Conservation (phyloP, 2,329 filamentous ascomycete genomes). For the Paracoccidioides lutzii region DNA sequence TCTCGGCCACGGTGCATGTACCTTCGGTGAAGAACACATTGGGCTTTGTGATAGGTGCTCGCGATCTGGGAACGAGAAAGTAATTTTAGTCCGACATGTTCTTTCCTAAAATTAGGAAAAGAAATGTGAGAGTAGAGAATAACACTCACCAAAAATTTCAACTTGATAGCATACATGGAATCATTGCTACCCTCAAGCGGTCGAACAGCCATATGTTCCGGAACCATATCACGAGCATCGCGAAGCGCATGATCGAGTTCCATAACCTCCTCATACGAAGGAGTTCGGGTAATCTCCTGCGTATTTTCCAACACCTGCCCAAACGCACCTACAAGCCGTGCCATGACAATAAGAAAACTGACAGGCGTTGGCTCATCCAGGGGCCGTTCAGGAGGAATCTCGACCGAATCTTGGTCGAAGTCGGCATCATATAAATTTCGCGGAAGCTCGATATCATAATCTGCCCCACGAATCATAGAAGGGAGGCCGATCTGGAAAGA, state of each 20-base stretch:
- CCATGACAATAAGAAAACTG: slow-evolving; percentile 38
- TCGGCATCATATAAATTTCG: slow-evolving; percentile 54
- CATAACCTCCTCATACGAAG: slow-evolving; percentile 48
- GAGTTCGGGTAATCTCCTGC: slow-evolving; percentile 26
- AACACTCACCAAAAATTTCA: slow-evolving; percentile 52
- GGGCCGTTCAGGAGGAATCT: slow-evolving; percentile 46
- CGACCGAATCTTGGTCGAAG: slow-evolving; percentile 43
- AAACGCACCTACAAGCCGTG: slow-evolving; percentile 30
- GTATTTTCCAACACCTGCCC: slow-evolving; percentile 33
- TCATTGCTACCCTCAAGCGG: slow-evolving; percentile 64
- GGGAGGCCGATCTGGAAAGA: slow-evolving; percentile 57
- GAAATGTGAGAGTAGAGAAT: background rate
- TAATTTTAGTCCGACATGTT: no score
- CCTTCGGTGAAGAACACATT: slow-evolving; percentile 79
- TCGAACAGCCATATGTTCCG: slow-evolving; percentile 65
- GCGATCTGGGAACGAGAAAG: slow-evolving; percentile 40
- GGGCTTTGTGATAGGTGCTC: slow-evolving; percentile 74
- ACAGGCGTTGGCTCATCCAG: slow-evolving; percentile 45
- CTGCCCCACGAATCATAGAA: slow-evolving; percentile 50
- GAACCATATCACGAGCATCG: slow-evolving; percentile 51
- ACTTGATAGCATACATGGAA: slow-evolving; percentile 55
- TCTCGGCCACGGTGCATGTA: slow-evolving; percentile 67
- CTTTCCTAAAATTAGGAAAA: background rate
- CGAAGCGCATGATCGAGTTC: slow-evolving; percentile 46
- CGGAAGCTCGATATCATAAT: slow-evolving; percentile 50